These are phyloP conservation scores for Acanthamoeba polyphaga DNA, from an alignment of 208 protist genomes.

Conservation along the genomic window DNA sequence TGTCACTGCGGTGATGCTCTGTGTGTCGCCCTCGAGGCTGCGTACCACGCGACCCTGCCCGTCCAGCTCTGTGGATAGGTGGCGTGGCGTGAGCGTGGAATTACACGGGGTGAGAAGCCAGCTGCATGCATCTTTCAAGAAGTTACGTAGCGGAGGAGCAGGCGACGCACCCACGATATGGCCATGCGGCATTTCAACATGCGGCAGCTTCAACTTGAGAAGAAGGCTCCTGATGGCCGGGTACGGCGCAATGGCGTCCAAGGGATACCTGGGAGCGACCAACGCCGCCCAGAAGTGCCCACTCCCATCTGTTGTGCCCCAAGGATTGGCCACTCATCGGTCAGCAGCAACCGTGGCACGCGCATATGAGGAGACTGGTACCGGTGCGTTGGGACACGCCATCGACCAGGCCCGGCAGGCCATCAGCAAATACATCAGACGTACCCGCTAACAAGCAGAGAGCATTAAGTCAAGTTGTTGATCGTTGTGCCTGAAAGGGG, in stretches of 20 bases:
- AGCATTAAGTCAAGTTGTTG: too few relatives aligned
- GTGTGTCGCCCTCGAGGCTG: neutral
- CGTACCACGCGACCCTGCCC: neutral
- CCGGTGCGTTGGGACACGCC: slow-evolving; percentile 31
- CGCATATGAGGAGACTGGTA: neutral
- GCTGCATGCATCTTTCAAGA: too few relatives aligned
- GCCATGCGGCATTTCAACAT: neutral
- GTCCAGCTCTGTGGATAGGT: slow-evolving; percentile 3
- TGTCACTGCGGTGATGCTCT: neutral
- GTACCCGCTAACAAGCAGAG: neutral
- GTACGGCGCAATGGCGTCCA: slow-evolving; percentile 21
- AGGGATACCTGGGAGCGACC: neutral
- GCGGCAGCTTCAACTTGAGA: neutral
- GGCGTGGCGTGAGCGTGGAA: neutral
- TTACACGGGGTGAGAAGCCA: neutral
- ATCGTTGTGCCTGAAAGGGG: neutral
- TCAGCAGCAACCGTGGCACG: too few relatives aligned
- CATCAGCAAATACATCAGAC: slow-evolving; percentile 41
- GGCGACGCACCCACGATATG: neutral
- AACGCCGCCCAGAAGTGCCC: slow-evolving; percentile 32
- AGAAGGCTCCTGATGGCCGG: neutral
- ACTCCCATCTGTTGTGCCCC: neutral
- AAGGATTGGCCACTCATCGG: too few relatives aligned
- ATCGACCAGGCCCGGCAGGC: slow-evolving; percentile 28
- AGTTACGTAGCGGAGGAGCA: too few relatives aligned